These are phyloP conservation scores for Daldinia loculata DNA, from an alignment of 495 filamentous ascomycete species.

Conservation along the genomic window DNA sequence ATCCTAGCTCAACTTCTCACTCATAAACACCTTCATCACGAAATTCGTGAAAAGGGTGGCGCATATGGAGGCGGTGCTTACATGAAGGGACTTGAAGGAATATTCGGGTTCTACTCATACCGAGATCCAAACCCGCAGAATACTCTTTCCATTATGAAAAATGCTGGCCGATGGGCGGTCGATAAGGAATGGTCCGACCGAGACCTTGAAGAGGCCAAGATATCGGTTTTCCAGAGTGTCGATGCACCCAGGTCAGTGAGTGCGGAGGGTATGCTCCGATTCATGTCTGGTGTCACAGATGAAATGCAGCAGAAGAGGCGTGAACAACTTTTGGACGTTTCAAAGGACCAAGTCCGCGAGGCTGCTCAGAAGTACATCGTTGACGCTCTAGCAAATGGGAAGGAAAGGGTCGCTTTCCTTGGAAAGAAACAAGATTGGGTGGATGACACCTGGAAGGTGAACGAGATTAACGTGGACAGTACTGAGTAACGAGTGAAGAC, in stretches of 20 bases:
- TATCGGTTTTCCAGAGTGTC: slow-evolving; percentile 94
- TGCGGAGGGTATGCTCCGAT: slow-evolving; percentile 84
- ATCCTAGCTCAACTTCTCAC: slow-evolving; percentile 94
- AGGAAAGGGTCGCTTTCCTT: slow-evolving; percentile 72
- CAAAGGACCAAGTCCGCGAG: slow-evolving; percentile 77
- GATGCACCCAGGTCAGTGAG: slow-evolving; percentile 91
- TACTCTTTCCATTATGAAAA: slow-evolving; percentile 82
- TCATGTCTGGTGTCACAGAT: slow-evolving; percentile 83
- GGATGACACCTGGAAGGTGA: slow-evolving; percentile 60
- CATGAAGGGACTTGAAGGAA: slow-evolving; percentile 75
- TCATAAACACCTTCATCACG: slow-evolving; percentile 95
- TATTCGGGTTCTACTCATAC: slow-evolving; percentile 96
- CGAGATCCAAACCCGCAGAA: slow-evolving; percentile 96
- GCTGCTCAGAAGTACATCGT: slow-evolving; percentile 86
- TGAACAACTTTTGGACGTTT: slow-evolving; percentile 88
- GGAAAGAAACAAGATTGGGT: slow-evolving; percentile 87
- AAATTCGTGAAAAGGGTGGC: slow-evolving; percentile 97
- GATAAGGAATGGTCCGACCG: slow-evolving; percentile 84
- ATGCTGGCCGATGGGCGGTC: slow-evolving; percentile 83
- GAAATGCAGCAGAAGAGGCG: slow-evolving; percentile 89
- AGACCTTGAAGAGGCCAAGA: slow-evolving; percentile 94
- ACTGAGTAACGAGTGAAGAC: slow-evolving; percentile 37
- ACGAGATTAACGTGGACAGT: slow-evolving; percentile 61
- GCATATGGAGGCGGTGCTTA: slow-evolving; percentile 95
- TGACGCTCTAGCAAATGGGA: slow-evolving; percentile 64